Percentiles rank a stretch among this genome's conserved stretches.
These are phyloP conservation scores for Debaryomycetaceae sp. DNA, from an alignment of 1,139 yeast species.

Conservation along the genomic window DNA sequence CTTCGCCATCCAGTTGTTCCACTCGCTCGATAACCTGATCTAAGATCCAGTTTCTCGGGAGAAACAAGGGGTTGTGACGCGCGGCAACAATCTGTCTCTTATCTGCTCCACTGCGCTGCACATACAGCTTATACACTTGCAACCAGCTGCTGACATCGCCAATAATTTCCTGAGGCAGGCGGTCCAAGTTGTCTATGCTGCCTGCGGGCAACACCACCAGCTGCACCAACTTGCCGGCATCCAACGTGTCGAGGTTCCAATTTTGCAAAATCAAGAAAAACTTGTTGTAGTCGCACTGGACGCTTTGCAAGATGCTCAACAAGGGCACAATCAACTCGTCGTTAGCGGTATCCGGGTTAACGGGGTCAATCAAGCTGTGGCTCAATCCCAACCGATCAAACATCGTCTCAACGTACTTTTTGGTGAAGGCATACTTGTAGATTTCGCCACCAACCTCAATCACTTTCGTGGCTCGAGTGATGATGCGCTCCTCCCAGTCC, in stretches of 20 bases:
- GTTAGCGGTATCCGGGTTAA: slow-evolving; percentile 32
- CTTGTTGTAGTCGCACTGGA: slow-evolving; percentile 73
- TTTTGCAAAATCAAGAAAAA: slow-evolving; percentile 67
- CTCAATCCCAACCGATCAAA: slow-evolving; percentile 65
- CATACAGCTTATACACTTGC: slow-evolving; percentile 30
- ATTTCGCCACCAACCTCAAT: slow-evolving; percentile 64
- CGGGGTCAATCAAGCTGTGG: slow-evolving; percentile 31
- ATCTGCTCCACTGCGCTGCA: slow-evolving; percentile 23
- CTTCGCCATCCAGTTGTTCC: slow-evolving; percentile 31
- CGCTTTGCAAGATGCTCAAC: slow-evolving; percentile 55
- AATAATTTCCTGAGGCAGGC: slow-evolving; percentile 29
- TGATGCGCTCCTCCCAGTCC: slow-evolving; percentile 49
- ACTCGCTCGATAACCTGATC: slow-evolving; percentile 70
- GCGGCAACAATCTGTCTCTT: slow-evolving; percentile 26
- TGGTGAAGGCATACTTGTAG: slow-evolving; percentile 59
- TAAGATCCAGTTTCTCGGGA: slow-evolving; percentile 83
- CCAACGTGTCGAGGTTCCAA: slow-evolving; percentile 16
- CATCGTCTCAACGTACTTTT: slow-evolving; percentile 56
- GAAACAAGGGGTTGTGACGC: slow-evolving; percentile 66
- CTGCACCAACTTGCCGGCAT: slow-evolving; percentile 19
- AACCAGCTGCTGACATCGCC: slow-evolving; percentile 37
- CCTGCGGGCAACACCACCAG: slow-evolving; percentile 18
- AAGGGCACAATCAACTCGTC: slow-evolving; percentile 55
- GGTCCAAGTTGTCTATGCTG: slow-evolving; percentile 15
- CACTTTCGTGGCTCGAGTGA: slow-evolving; percentile 59